A percentile compares a stretch with the other conserved stretches of the same genome.
Conservation (phyloP, 805 yeast genomes). For the Candida insectorum region DNA sequence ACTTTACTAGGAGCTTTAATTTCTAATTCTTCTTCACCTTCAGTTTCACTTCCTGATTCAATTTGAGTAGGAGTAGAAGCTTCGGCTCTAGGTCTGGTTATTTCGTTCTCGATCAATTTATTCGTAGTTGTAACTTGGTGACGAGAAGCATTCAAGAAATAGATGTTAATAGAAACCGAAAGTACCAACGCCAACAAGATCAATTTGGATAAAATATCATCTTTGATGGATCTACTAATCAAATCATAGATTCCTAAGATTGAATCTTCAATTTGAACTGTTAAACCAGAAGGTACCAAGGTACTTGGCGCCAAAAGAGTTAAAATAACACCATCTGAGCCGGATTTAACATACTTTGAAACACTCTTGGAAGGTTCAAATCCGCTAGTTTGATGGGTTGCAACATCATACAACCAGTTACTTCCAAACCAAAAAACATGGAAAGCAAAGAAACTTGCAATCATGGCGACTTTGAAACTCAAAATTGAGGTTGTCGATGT, state of each 20-base stretch:
- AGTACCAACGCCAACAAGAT: conserved; percentile 68
- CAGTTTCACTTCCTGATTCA: conserved; percentile 7
- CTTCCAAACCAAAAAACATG: conserved; percentile 69
- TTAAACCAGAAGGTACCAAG: conserved; percentile 54
- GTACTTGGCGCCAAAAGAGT: conserved; percentile 56
- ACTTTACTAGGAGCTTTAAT: conserved; percentile 18
- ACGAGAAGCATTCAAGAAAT: conserved; percentile 83
- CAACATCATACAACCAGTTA: conserved; percentile 54
- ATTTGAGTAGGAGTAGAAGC: not conserved
- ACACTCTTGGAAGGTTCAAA: conserved; percentile 40
- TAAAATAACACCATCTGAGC: conserved; percentile 50
- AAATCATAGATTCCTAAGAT: conserved; percentile 48
- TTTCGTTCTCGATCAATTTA: conserved; percentile 37
- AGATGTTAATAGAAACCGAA: conserved; percentile 77
- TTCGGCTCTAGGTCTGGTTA: conserved; percentile 24
- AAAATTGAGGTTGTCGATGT: conserved; percentile 35
- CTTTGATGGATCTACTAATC: conserved; percentile 69
- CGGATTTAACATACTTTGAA: conserved; percentile 43
- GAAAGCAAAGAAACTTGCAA: conserved; percentile 56
- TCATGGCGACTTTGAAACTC: conserved; percentile 56
- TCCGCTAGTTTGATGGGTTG: conserved; percentile 7
- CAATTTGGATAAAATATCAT: conserved; percentile 74
- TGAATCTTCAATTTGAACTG: conserved; percentile 61
- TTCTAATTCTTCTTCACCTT: conserved; percentile 17
- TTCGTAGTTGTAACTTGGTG: conserved; percentile 49